phyloP scores from a whole-genome alignment of 257 asterid species.

The Henckelia pumila region DNA sequence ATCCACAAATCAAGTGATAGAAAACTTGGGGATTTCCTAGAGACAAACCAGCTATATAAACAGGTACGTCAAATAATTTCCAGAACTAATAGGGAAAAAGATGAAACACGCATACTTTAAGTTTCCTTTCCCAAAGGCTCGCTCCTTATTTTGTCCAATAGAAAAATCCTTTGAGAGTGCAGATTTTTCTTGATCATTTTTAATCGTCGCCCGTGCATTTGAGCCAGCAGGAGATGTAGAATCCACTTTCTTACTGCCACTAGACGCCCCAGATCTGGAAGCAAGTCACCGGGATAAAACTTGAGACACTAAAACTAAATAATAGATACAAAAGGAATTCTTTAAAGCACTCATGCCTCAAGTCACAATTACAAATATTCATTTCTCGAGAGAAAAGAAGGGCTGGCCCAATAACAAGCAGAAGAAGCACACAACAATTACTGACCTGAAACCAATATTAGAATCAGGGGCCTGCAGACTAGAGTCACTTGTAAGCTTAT shows the following conservation, averaged over 20 bases:
- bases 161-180: conserved; percentile 63
- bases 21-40: conserved; percentile 17
- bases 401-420: background rate
- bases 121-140: conserved; percentile 61
- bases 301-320: conserved; percentile 16
- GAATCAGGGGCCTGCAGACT: conserved; percentile 63
- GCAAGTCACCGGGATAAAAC: conserved; percentile 22
- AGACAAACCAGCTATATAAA: conserved; percentile 2
- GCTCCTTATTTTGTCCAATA: conserved; percentile 66
- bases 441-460: conserved; percentile 64
- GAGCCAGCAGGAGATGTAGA: conserved; percentile 64
- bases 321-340: conserved; percentile 12
- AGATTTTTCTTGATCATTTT: conserved; percentile 75
- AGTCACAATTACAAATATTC: background rate
- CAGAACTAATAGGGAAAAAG: conserved; percentile 9
- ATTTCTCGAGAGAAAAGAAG: conserved; percentile 15
- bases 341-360: conserved; percentile 9
- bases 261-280: conserved; percentile 64
- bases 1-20: conserved; percentile 13
- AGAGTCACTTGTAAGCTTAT: conserved; percentile 63
- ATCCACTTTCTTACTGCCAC: conserved; percentile 57
- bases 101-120: conserved; percentile 55
- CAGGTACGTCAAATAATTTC: background rate
- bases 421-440: conserved; percentile 16
- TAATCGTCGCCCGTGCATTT: conserved; percentile 55